A percentile compares a stretch with the other conserved stretches of the same genome.
phyloP scores from a whole-genome alignment of 2,329 filamentous ascomycete species.

The Aspergillus floridensis region DNA sequence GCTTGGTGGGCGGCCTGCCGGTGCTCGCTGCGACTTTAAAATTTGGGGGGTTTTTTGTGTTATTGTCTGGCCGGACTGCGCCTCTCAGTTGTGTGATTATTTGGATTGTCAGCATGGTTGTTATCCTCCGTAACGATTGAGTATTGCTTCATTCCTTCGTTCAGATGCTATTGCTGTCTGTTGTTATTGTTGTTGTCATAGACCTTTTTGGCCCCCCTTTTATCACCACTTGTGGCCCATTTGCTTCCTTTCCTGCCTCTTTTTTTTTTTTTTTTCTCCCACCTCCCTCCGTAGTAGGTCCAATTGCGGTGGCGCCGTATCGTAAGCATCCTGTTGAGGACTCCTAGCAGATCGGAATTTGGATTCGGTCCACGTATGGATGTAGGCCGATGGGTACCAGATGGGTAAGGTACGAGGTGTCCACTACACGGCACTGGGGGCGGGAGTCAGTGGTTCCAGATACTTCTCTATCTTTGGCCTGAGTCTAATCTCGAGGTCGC shows the following conservation, averaged over 20 bases:
- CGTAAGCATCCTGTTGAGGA: constrained; percentile 8
- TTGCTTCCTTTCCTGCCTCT: background rate
- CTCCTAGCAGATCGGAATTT: constrained; percentile 13
- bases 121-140: too few species aligned
- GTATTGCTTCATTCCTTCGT: background rate
- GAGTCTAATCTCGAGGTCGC: too few species aligned
- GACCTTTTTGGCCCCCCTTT: background rate
- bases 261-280: background rate
- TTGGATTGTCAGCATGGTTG: background rate
- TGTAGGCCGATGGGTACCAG: constrained; percentile 9
- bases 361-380: constrained; percentile 3
- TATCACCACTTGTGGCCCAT: background rate
- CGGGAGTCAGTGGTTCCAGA: background rate
- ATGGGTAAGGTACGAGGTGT: background rate
- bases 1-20: background rate
- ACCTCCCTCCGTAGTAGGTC: background rate
- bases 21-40: background rate
- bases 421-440: background rate
- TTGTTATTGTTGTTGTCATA: background rate
- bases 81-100: background rate
- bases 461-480: background rate
- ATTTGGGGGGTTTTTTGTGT: background rate
- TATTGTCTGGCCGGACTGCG: background rate
- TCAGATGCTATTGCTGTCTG: background rate
- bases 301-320: constrained; percentile 13